Evolutionary conservation across 2,329 filamentous ascomycete species (phyloP), one percentile per base, ranked within the genome.

Genomic region (Epicoccum nigrum): DNA sequence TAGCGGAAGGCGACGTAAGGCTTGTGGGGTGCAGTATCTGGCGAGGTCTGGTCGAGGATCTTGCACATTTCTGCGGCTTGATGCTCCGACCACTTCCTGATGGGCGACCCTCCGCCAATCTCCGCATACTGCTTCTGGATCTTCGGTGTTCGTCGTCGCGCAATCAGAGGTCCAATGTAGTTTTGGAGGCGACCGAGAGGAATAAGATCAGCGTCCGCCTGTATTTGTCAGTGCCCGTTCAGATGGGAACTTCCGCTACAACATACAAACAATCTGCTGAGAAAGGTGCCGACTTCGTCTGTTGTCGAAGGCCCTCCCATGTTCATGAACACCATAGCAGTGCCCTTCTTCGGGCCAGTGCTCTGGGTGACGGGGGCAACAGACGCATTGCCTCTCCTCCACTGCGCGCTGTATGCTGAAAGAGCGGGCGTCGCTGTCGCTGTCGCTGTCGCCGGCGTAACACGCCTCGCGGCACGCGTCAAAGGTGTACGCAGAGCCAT

Each of bases 1-100:
- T 99, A 99, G 56, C 94, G 89, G 74, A 99, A 99, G 12, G 94
- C 93, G 38, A 97, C 92, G 68, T 99, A 99, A 7, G 94, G 94
- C 73, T 94, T 97, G 73, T 99, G 94, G 5, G 94, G 94, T 3
- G 94, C 94, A 1, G 92, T 96, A 70, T 96, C 89, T 5, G 94
- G 94, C 1, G 89, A 95, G 54, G 91, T 88, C 63, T 87, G 83
- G 80, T 99, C 94, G 43, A 99, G 82, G 43, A 97, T 84, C 80
- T 96, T 97, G 83, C 94, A 99, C 91, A 97, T 97, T 76, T 97
- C 92, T 52, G 82, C 81, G 53, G 86, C 92, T 74, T 99, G 94
- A 69, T 94, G 87, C 75, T 99, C 94, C 19, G 92, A 96, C 95
- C 95, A 99, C 74, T 95, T 95, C 62, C 93, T 87, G 72, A 99